Evolutionary conservation across 257 asterid genomes (phyloP).

Genomic region (Solanum virginianum): DNA sequence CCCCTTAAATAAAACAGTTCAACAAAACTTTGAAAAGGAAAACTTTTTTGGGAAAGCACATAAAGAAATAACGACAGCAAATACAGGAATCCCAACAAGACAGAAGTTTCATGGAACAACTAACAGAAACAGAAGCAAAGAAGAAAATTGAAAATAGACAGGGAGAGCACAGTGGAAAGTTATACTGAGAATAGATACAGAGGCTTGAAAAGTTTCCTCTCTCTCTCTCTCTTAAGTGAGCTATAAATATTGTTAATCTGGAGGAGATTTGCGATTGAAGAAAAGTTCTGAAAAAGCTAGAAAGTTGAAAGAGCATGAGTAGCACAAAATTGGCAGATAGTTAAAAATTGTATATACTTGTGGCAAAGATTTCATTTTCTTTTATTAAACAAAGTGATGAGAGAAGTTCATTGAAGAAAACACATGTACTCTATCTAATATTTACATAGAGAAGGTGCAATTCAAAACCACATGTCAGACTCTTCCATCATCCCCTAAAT

Average conservation of each 20-base stretch:
- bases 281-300: not conserved
- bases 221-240: not conserved
- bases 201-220: not conserved
- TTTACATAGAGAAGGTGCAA: not conserved
- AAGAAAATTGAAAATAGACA: not conserved
- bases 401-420: not conserved
- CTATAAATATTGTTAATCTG: not conserved
- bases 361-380: not conserved
- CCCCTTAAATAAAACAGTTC: not conserved
- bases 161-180: not conserved
- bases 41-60: not conserved
- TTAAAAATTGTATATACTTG: not conserved
- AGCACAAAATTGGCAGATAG: not conserved
- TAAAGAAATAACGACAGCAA: not conserved
- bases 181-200: not conserved
- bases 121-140: not conserved
- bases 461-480: not conserved
- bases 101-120: not conserved
- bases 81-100: not conserved
- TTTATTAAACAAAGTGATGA: not conserved
- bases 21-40: not conserved
- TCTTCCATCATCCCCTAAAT: not conserved
- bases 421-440: not conserved
- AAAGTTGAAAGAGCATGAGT: not conserved
- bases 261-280: not conserved